Conservation (phyloP, 345 rosid species). For the Eutrema heterophyllum region DNA sequence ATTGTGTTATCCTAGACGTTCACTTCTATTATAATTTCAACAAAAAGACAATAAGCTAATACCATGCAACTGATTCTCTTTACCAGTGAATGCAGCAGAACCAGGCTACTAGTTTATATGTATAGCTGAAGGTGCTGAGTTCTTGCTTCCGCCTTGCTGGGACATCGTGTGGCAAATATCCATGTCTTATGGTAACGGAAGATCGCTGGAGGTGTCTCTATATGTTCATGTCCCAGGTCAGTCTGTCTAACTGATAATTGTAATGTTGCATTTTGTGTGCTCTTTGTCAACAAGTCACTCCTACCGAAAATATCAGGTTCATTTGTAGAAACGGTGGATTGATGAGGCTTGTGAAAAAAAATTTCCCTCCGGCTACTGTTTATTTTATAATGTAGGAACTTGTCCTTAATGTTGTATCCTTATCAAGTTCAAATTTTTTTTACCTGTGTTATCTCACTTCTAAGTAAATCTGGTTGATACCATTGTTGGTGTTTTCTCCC, state of each 20-base stretch:
- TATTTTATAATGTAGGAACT: background rate
- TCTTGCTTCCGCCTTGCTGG: background rate
- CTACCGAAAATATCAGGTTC: background rate
- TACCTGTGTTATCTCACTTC: background rate
- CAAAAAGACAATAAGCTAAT: background rate
- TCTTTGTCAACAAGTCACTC: background rate
- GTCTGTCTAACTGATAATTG: background rate
- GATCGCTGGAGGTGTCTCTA: background rate
- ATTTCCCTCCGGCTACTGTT: background rate
- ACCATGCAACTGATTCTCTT: background rate
- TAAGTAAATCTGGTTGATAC: background rate
- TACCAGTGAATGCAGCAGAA: slow-evolving; percentile 16
- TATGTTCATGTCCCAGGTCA: slow-evolving; percentile 15
- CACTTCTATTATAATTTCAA: background rate
- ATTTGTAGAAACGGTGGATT: background rate
- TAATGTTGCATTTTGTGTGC: background rate
- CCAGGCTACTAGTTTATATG: background rate
- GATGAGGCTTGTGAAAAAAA: background rate
- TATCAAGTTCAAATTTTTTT: background rate
- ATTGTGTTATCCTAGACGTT: background rate
- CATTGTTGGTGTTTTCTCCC: background rate
- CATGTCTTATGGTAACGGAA: background rate
- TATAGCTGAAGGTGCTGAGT: background rate
- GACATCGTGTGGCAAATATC: background rate
- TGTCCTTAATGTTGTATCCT: background rate